Conservation (phyloP, 768 basidiomycete genomes). For the Rhizopogon vinicolor region DNA sequence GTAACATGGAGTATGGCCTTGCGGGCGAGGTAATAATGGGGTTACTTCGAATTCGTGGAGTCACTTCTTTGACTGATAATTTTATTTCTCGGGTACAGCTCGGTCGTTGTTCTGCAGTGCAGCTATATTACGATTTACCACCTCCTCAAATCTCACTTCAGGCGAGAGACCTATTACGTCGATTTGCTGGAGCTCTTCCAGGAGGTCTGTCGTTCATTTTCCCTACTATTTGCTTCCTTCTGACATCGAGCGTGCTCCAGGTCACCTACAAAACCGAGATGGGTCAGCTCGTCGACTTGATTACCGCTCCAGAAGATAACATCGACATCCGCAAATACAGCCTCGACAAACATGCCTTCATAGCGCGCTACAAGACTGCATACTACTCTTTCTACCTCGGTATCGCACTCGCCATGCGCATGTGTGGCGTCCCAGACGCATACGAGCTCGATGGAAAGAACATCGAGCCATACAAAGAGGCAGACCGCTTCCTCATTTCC, state of each 20-base stretch:
- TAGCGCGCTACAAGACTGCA: slow-evolving; percentile 96
- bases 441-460: slow-evolving; percentile 36
- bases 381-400: slow-evolving; percentile 99
- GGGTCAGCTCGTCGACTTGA: slow-evolving; percentile 93
- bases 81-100: not conserved
- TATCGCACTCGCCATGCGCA: slow-evolving; percentile 88
- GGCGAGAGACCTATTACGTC: slow-evolving; percentile 74
- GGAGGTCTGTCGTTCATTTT: slow-evolving; percentile 60
- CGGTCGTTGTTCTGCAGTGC: not conserved
- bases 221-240: too few species aligned
- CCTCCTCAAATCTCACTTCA: slow-evolving; percentile 85
- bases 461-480: slow-evolving; percentile 63
- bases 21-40: too few species aligned
- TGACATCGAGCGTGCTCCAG: too few species aligned
- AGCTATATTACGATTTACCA: slow-evolving; percentile 65
- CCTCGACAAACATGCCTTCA: slow-evolving; percentile 78
- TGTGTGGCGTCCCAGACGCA: slow-evolving; percentile 56
- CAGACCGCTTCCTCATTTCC: slow-evolving; percentile 79
- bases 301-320: slow-evolving; percentile 88
- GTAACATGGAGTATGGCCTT: too few species aligned
- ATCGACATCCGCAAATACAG: slow-evolving; percentile 90
- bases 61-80: not conserved
- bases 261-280: slow-evolving; percentile 90
- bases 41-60: too few species aligned
- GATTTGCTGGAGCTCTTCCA: slow-evolving; percentile 91